These are phyloP conservation scores for Myriangium duriaei DNA, from an alignment of 2,329 filamentous ascomycete species.

Conservation along the genomic window DNA sequence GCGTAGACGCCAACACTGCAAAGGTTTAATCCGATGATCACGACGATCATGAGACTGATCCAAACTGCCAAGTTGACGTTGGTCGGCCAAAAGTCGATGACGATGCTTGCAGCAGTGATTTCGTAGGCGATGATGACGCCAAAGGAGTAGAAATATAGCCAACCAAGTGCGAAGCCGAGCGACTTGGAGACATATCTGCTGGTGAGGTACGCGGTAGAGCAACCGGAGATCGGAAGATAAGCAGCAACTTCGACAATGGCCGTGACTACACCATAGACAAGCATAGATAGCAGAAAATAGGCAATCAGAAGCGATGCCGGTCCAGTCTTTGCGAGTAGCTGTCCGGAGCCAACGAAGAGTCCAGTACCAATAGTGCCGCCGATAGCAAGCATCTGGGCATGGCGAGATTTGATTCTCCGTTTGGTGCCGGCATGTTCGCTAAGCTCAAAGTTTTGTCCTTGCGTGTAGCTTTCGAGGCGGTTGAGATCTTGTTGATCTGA, in stretches of 20 bases:
- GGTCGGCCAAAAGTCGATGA: conserved; percentile 17
- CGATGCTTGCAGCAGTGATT: conserved; percentile 17
- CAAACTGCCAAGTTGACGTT: conserved; percentile 13
- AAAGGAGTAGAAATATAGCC: conserved; percentile 21
- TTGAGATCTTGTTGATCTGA: no score
- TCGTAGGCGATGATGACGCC: conserved; percentile 16
- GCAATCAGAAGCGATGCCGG: conserved; percentile 26
- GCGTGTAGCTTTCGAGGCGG: no score
- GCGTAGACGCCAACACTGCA: conserved; percentile 16
- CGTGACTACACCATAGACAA: conserved; percentile 32
- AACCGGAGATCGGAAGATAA: conserved; percentile 40
- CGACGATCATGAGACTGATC: conserved; percentile 9
- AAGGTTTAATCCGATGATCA: conserved; percentile 15
- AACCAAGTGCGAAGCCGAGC: conserved; percentile 23
- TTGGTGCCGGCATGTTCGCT: neutral
- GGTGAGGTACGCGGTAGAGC: conserved; percentile 41
- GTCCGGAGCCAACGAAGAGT: conserved; percentile 20
- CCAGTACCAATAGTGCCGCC: conserved; percentile 15
- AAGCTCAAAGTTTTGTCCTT: neutral
- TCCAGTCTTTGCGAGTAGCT: conserved; percentile 17
- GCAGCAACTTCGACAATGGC: conserved; percentile 45
- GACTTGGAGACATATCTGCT: conserved; percentile 25
- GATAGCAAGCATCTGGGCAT: conserved; percentile 9
- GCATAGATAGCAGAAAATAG: conserved; percentile 25
- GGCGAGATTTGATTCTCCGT: neutral